Conservation (phyloP, 495 filamentous ascomycete species). For the Aspergillus asperescens region DNA sequence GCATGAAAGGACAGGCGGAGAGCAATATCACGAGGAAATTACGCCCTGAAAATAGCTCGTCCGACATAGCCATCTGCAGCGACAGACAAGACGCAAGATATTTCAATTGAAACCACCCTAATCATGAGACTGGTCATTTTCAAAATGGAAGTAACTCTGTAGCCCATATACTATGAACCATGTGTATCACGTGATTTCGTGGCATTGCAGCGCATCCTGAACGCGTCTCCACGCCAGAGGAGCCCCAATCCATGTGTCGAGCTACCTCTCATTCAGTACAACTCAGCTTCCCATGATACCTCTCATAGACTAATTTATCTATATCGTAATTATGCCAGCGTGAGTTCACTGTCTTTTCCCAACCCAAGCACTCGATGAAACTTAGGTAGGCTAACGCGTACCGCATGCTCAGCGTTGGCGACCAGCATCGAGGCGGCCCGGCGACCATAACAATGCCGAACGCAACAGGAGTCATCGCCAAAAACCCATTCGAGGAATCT, state of each 20-base stretch:
- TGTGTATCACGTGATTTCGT: slow-evolving; percentile 40
- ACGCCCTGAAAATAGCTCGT: too few species aligned
- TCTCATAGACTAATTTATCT: slow-evolving; percentile 6
- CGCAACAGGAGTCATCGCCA: slow-evolving; percentile 25
- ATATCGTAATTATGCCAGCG: slow-evolving; percentile 39
- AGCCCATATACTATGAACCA: too few species aligned
- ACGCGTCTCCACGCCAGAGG: slow-evolving; percentile 24
- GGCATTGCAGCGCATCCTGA: slow-evolving; percentile 25
- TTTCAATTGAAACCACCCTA: background rate
- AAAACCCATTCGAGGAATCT: slow-evolving; percentile 74
- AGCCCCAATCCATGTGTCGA: background rate
- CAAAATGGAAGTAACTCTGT: too few species aligned
- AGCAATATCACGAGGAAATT: too few species aligned
- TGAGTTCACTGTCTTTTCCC: slow-evolving; percentile 20
- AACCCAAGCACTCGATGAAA: background rate
- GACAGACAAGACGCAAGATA: background rate
- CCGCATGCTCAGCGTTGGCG: slow-evolving; percentile 58
- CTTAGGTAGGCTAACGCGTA: slow-evolving; percentile 24
- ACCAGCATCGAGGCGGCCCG: slow-evolving; percentile 59
- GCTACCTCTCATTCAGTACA: background rate
- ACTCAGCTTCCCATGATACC: slow-evolving; percentile 9
- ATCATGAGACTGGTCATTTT: too few species aligned
- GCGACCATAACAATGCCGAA: slow-evolving; percentile 38
- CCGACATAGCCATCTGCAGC: background rate
- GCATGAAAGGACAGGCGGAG: background rate